These are phyloP conservation scores for Kazachstania kunashirensis DNA, from an alignment of 805 yeast genomes.

Conservation along the genomic window DNA sequence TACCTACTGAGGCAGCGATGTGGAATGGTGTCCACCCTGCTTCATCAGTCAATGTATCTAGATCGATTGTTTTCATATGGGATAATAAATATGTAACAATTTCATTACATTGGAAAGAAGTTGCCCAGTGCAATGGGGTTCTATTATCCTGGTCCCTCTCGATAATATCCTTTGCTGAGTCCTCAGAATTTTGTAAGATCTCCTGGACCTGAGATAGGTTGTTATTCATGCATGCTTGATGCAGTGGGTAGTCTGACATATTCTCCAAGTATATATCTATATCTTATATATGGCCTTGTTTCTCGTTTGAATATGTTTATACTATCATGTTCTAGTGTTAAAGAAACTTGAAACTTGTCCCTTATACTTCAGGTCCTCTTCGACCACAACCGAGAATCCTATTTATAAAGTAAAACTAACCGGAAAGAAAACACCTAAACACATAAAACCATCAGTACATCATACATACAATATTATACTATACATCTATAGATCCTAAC, in stretches of 20 bases:
- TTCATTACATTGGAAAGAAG: constrained; percentile 47
- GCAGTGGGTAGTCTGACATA: constrained; percentile 30
- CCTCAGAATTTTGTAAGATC: constrained; percentile 42
- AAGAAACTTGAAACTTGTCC: too few species aligned
- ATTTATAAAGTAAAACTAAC: too few species aligned
- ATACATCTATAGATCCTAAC: too few species aligned
- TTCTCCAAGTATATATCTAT: too few species aligned
- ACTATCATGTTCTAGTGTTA: too few species aligned
- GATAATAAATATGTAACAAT: constrained; percentile 37
- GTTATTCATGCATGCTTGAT: constrained; percentile 60
- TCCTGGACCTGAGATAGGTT: constrained; percentile 43
- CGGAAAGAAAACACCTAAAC: too few species aligned
- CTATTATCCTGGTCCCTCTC: constrained; percentile 62
- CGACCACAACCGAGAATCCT: too few species aligned
- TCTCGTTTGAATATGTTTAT: too few species aligned
- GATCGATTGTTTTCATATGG: constrained; percentile 35
- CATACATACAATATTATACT: too few species aligned
- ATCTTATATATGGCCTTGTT: too few species aligned
- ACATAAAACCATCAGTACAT: too few species aligned
- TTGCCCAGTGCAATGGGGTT: constrained; percentile 85
- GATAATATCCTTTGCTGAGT: constrained; percentile 29
- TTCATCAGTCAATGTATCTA: constrained; percentile 61
- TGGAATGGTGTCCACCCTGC: constrained; percentile 88
- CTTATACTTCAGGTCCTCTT: too few species aligned
- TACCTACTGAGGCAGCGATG: constrained; percentile 71